phyloP scores from a whole-genome alignment of 2,329 filamentous ascomycete genomes.

The Zasmidium angulare region DNA sequence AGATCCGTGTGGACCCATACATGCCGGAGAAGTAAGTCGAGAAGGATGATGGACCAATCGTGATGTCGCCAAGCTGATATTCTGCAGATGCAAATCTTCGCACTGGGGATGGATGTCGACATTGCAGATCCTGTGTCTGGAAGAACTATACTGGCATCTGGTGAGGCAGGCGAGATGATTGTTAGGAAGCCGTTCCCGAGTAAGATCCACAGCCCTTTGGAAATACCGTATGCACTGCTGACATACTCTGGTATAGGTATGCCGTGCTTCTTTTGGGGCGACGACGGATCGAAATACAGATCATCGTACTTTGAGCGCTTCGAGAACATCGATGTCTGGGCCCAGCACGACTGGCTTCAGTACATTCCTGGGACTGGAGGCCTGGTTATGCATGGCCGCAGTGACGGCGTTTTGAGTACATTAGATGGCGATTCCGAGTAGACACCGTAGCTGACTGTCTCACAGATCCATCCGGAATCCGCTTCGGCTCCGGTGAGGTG shows the following conservation, averaged over 20 bases:
- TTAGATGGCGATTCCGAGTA: not conserved
- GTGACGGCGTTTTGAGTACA: conserved; percentile 47
- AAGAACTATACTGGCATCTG: conserved; percentile 34
- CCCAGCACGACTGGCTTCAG: conserved; percentile 49
- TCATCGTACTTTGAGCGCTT: conserved; percentile 49
- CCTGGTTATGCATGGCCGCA: conserved; percentile 45
- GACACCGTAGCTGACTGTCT: not conserved
- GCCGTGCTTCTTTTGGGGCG: conserved; percentile 48
- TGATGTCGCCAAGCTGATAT: not conserved
- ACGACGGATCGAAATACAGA: conserved; percentile 44
- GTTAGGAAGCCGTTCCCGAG: conserved; percentile 48
- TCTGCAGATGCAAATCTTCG: conserved; percentile 38
- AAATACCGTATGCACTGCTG: not conserved
- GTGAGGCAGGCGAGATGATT: conserved; percentile 47
- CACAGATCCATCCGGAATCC: conserved; percentile 46
- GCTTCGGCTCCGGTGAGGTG: conserved; percentile 46
- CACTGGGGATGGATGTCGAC: conserved; percentile 50
- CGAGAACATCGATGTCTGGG: conserved; percentile 41
- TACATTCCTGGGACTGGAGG: conserved; percentile 44
- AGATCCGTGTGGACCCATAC: conserved; percentile 44
- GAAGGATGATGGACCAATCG: not conserved
- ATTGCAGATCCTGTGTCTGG: conserved; percentile 43
- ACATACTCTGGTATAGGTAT: not conserved
- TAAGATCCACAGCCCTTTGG: conserved; percentile 29
- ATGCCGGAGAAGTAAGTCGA: conserved; percentile 39